phyloP scores from a whole-genome alignment of 2,329 filamentous ascomycete species.

The Sarocladium strictum region DNA sequence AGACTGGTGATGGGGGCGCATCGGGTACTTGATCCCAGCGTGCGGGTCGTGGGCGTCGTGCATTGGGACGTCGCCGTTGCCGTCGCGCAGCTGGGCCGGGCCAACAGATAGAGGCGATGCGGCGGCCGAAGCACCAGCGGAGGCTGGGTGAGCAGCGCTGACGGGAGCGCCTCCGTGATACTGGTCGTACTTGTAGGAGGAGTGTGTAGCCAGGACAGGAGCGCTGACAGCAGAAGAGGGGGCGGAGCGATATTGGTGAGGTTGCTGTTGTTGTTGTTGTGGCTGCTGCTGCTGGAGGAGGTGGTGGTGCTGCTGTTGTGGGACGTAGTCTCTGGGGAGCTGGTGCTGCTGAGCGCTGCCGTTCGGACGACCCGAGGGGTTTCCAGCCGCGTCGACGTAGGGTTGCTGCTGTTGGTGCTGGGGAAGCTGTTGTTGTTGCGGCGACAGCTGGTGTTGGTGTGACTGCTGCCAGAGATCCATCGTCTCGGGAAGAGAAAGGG shows the following conservation, averaged over 20 bases:
- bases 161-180: constrained; percentile 45
- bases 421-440: constrained; percentile 20
- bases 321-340: constrained; percentile 35
- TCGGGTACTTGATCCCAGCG: constrained; percentile 77
- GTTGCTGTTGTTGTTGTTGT: constrained; percentile 15
- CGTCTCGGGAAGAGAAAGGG: constrained; percentile 15
- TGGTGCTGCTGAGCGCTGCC: constrained; percentile 24
- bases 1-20: constrained; percentile 72
- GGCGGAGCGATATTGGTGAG: background rate
- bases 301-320: constrained; percentile 30
- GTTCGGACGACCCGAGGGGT: constrained; percentile 59
- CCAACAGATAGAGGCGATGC: constrained; percentile 46
- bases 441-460: constrained; percentile 35
- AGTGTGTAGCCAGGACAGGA: constrained; percentile 33
- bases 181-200: constrained; percentile 60
- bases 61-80: constrained; percentile 76
- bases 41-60: constrained; percentile 80
- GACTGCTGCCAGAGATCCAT: constrained; percentile 44
- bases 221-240: constrained; percentile 11
- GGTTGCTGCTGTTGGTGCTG: constrained; percentile 45
- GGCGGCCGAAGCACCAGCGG: constrained; percentile 43
- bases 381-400: constrained; percentile 57
- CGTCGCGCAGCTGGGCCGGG: constrained; percentile 59
- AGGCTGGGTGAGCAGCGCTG: constrained; percentile 21
- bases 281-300: constrained; percentile 21